phyloP scores from a whole-genome alignment of 257 asterid species.

The Solanum piurae region DNA sequence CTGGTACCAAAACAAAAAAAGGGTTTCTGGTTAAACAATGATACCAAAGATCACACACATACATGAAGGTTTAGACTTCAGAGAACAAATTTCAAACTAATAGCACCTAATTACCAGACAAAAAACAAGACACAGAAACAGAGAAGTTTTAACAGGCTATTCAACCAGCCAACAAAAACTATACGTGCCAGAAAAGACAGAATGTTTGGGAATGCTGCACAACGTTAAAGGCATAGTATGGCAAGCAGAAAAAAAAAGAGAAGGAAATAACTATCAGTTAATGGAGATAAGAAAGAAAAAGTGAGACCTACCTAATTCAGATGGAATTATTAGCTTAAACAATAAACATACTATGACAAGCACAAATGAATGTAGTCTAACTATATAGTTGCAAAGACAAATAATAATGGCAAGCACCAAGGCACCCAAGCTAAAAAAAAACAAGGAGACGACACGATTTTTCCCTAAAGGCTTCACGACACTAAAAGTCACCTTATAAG shows the following conservation, averaged over 20 bases:
- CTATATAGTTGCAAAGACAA: not conserved
- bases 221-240: not conserved
- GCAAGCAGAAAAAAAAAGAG: not conserved
- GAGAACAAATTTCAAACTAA: not conserved
- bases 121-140: not conserved
- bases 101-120: not conserved
- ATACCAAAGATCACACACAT: not conserved
- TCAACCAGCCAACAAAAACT: not conserved
- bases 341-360: not conserved
- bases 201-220: not conserved
- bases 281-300: not conserved
- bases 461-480: not conserved
- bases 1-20: not conserved
- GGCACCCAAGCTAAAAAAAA: not conserved
- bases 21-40: not conserved
- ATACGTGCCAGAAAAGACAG: not conserved
- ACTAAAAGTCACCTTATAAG: not conserved
- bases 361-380: not conserved
- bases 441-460: not conserved
- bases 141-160: not conserved
- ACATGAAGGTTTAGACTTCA: not conserved
- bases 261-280: not conserved
- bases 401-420: not conserved
- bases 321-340: not conserved
- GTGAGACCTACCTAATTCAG: not conserved